These are phyloP conservation scores for Saprolegnia parasitica DNA, from an alignment of 352 stramenopile genomes.

Conservation along the genomic window DNA sequence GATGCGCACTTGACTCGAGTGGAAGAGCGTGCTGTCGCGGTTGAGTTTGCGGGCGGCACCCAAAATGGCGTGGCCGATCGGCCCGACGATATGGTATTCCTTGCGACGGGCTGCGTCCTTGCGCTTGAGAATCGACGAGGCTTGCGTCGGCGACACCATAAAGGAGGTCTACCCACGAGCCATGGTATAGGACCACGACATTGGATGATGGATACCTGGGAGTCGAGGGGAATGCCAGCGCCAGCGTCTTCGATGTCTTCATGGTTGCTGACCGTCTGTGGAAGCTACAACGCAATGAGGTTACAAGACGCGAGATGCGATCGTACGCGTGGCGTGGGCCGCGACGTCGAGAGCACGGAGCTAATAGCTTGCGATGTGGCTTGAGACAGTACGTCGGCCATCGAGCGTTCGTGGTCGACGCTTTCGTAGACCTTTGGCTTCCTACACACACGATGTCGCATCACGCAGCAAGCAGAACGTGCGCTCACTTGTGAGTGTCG, in stretches of 20 bases:
- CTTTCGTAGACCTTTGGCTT: slow-evolving; percentile 11
- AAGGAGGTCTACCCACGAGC: neutral
- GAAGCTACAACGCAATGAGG: no score
- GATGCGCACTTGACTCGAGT: slow-evolving; percentile 9
- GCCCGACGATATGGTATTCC: slow-evolving; percentile 15
- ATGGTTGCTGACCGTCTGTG: neutral
- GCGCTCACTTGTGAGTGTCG: neutral
- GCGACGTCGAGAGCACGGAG: neutral
- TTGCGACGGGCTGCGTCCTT: neutral
- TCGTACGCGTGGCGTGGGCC: neutral
- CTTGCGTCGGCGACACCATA: neutral
- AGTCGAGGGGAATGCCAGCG: neutral
- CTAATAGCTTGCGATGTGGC: slow-evolving; percentile 12
- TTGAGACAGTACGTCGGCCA: slow-evolving; percentile 23
- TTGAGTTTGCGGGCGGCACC: slow-evolving; percentile 22
- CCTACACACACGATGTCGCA: slow-evolving; percentile 2
- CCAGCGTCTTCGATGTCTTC: slow-evolving; percentile 29
- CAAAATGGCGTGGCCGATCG: slow-evolving; percentile 18
- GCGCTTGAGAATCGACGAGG: neutral
- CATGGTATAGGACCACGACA: no score
- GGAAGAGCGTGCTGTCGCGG: slow-evolving; percentile 25
- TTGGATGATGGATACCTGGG: neutral
- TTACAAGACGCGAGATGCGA: neutral
- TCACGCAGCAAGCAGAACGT: neutral
- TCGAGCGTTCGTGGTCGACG: slow-evolving; percentile 11